phyloP scores from a whole-genome alignment of 2,329 filamentous ascomycete genomes.

The Talaromyces sp. region DNA sequence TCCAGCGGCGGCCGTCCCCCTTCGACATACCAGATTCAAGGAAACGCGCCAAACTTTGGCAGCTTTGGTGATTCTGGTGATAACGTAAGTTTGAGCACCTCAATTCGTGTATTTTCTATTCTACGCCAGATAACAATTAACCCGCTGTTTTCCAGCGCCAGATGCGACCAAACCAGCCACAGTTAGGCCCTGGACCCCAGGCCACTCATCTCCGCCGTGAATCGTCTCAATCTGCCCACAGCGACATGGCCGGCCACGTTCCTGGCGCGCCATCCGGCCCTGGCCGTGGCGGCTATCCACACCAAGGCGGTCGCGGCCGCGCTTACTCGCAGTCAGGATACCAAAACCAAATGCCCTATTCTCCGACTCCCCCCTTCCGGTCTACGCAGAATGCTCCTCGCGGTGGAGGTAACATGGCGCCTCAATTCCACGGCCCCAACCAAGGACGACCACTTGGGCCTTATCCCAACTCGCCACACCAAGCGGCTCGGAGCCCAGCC shows the following conservation, averaged over 20 bases:
- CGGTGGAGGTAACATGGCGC: slow-evolving; percentile 46
- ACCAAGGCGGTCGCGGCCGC: slow-evolving; percentile 51
- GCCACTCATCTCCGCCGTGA: slow-evolving; percentile 77
- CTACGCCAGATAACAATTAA: slow-evolving; percentile 13
- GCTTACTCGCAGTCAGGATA: slow-evolving; percentile 49
- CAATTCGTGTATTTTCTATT: slow-evolving; percentile 13
- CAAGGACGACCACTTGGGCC: slow-evolving; percentile 39
- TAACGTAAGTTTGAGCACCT: slow-evolving; percentile 23
- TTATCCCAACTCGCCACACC: slow-evolving; percentile 61
- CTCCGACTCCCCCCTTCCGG: slow-evolving; percentile 50
- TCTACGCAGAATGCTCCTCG: slow-evolving; percentile 46
- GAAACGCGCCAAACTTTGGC: slow-evolving; percentile 71
- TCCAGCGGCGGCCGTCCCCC: slow-evolving; percentile 79
- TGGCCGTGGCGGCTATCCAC: slow-evolving; percentile 49
- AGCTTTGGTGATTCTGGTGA: slow-evolving; percentile 68
- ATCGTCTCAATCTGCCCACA: slow-evolving; percentile 76
- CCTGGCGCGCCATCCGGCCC: slow-evolving; percentile 44
- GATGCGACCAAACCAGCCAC: slow-evolving; percentile 61
- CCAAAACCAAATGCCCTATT: slow-evolving; percentile 48
- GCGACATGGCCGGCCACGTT: slow-evolving; percentile 60
- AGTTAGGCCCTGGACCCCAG: slow-evolving; percentile 56
- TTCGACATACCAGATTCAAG: slow-evolving; percentile 63
- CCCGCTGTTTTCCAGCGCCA: slow-evolving; percentile 49
- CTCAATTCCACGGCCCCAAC: slow-evolving; percentile 43
- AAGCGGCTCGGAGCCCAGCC: slow-evolving; percentile 59